Evolutionary conservation across 1,139 yeast species (phyloP), one percentile per base, ranked within the genome.

Genomic region (Taiozyma sp.): DNA sequence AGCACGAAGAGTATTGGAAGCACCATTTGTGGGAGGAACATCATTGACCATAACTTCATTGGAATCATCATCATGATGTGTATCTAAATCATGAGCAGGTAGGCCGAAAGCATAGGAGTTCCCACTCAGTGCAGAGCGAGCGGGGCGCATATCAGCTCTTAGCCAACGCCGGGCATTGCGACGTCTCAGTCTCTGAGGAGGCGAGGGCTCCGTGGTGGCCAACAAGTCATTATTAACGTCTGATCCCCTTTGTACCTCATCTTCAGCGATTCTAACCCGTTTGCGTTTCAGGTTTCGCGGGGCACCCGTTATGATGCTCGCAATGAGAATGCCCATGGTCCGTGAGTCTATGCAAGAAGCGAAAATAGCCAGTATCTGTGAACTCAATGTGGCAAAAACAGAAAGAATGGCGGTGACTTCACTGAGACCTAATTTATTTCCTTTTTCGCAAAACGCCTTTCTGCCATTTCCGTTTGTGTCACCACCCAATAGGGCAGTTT

Each of bases 101-200:
- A 38, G 24, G 7, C 41, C 41, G 16, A 38, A 38, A 9, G 41
- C 10, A 12, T 38, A 38, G 5, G 41, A 38, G 10, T 22, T 38
- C 14, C 16, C 24, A 19, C 14, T 38, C 3, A 12, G 12, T 4
- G 23, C 24, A 23, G 41, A 38, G 5, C 41, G 23, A 16, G 41
- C 13, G 6, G 41, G 41, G 2, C 41, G 8, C 41, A 38, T 19
- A 22, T 38, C 41, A 10, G 41, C 30, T n/a, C 49, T 27, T 10
- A 38, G 24, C 52, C 54, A 48, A n/a, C 50, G 34, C 24, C 47
- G 45, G 5, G 54, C 54, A 34, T 51, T 51, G 2, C 48, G 44
- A 22, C 48, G 24, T 23, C 46, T 44, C 22, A 41, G 16, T 27
- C 40, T 32, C 13, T 12, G 40, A 22, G 38, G 41, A 7, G 24